Conservation (phyloP, 1,139 yeast genomes). For the Sugiyamaella pinicola region DNA sequence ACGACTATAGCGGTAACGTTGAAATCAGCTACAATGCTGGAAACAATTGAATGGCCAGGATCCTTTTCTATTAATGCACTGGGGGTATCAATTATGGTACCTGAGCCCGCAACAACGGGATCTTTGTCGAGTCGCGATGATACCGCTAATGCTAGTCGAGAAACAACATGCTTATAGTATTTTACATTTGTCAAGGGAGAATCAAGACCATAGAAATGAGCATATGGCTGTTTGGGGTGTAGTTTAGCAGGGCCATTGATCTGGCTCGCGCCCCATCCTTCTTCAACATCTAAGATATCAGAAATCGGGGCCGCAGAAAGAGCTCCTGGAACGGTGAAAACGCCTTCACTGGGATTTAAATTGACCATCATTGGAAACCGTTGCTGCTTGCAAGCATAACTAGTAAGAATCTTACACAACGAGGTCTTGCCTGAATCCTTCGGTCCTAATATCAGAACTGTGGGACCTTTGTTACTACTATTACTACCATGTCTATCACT, state of each 20-base stretch:
- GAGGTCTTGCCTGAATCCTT: constrained; percentile 77
- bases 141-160: constrained; percentile 62
- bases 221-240: constrained; percentile 87
- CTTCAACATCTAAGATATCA: constrained; percentile 77
- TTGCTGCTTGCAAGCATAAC: constrained; percentile 75
- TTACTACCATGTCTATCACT: constrained; percentile 1
- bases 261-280: constrained; percentile 82
- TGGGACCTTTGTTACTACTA: constrained; percentile 47
- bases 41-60: constrained; percentile 51
- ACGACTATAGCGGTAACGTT: constrained; percentile 47
- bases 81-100: constrained; percentile 84
- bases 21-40: constrained; percentile 63
- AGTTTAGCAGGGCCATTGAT: constrained; percentile 85
- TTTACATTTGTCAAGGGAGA: constrained; percentile 59
- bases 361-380: constrained; percentile 70
- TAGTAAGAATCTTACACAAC: constrained; percentile 63
- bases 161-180: constrained; percentile 58
- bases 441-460: constrained; percentile 74
- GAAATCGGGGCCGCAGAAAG: constrained; percentile 82
- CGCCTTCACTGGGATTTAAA: constrained; percentile 78
- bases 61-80: constrained; percentile 46
- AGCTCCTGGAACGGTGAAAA: constrained; percentile 81
- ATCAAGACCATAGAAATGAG: constrained; percentile 76
- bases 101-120: constrained; percentile 54
- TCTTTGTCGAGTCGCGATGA: constrained; percentile 63